Base-by-base conservation (phyloP, 169 alveolate species). In the Eimeria tenella region DNA sequence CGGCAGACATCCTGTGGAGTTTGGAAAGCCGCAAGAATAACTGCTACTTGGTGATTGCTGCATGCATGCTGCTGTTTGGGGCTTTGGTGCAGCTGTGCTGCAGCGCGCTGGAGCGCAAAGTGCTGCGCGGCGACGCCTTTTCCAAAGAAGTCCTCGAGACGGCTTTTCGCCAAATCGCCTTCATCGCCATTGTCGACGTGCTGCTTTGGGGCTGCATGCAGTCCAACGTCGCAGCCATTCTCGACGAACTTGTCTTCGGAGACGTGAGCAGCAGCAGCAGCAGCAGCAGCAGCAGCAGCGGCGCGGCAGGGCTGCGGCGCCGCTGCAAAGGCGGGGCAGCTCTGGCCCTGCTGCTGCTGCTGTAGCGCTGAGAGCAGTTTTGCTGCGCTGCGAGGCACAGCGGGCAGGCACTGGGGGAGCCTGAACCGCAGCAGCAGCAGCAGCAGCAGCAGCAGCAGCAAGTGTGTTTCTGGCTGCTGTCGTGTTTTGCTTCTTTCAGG, bases 191-290 rank as follows among this genome's bases (percentile, higher is more conserved):
- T n/a, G 96, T 97, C 63, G 96, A 95, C 63, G 95, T 97, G 23
- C 90, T 97, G 6, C 95, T 97, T 52, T 96, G 98, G 98, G 96
- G 97, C 63, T 94, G 94, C 71, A 94, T 97, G 89, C 98, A 97
- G 55, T 94, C 98, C n/a, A 97, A 96, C 53, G 25, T 96, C 42
- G 98, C 98, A 6, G 96, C 81, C 60, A 93, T 94, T 21, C 93
- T 97, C 56, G 98, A 97, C 86, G 95, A 89, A 52, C 89, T 96
- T 50, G 87, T 97, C 68, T 94, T 95, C 82, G 95, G 93, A 74
- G 97, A 96, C 23, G 97, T 96, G 65, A 93, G 96, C 17, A 17
- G 5, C 93, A 58, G 13, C 42, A 31, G 42, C 42, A 31, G 42
- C 42, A 31, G 42, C 42, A 31, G 42, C 42, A 31, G 42, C 42